Percentiles rank a stretch among this genome's conserved stretches.
Evolutionary conservation across 2,329 filamentous ascomycete genomes (phyloP).

Genomic region (Aspergillus sclerotialis): DNA sequence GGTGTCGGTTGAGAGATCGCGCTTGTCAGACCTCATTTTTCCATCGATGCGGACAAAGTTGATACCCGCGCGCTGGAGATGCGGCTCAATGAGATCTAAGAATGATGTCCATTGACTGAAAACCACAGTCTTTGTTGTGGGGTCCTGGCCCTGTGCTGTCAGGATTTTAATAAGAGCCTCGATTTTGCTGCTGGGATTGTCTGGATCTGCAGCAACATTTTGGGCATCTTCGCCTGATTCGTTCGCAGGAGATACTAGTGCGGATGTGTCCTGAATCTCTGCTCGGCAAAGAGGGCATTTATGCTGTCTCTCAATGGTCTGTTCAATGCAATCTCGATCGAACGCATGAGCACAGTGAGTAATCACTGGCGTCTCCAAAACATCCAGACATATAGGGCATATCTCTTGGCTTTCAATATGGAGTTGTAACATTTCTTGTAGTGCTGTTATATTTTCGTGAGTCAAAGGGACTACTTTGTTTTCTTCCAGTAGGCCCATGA

Average conservation of each 20-base stretch:
- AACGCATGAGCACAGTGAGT: slow-evolving; percentile 80
- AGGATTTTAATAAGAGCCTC: slow-evolving; percentile 71
- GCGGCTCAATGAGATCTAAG: slow-evolving; percentile 65
- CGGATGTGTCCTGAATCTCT: slow-evolving; percentile 52
- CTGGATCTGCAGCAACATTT: slow-evolving; percentile 50
- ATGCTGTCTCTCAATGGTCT: slow-evolving; percentile 65
- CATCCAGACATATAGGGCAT: slow-evolving; percentile 74
- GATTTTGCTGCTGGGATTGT: slow-evolving; percentile 72
- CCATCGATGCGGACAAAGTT: slow-evolving; percentile 71
- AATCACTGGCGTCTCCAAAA: slow-evolving; percentile 66
- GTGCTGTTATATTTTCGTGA: slow-evolving; percentile 61
- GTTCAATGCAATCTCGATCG: slow-evolving; percentile 65
- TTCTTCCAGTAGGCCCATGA: slow-evolving; percentile 62
- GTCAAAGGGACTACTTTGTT: slow-evolving; percentile 63
- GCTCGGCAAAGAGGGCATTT: slow-evolving; percentile 83
- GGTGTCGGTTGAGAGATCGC: slow-evolving; percentile 64
- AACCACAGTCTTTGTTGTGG: slow-evolving; percentile 67
- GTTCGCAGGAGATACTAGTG: slow-evolving; percentile 60
- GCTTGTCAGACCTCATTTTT: slow-evolving; percentile 61
- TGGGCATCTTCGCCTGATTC: slow-evolving; percentile 46
- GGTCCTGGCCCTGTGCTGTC: slow-evolving; percentile 57
- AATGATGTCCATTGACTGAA: slow-evolving; percentile 79
- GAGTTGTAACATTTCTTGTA: slow-evolving; percentile 69
- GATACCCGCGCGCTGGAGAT: slow-evolving; percentile 55
- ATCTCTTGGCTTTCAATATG: slow-evolving; percentile 75